Conservation (phyloP, 257 asterid species). For the Verbena officinalis region DNA sequence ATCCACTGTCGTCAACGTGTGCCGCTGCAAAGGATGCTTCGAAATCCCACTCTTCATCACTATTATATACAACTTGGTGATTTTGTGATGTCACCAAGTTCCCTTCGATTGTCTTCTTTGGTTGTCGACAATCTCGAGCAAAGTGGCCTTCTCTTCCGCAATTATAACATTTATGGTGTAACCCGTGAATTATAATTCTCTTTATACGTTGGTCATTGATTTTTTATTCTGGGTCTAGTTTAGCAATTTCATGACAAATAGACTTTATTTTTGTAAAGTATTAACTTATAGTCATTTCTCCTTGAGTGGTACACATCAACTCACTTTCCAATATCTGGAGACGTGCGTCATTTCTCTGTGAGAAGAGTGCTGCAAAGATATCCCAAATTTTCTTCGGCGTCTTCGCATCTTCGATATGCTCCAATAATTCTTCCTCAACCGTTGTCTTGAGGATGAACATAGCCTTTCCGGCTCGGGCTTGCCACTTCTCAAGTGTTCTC, state of each 20-base stretch:
- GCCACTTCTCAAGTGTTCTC: not conserved
- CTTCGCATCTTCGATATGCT: not conserved
- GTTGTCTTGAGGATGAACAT: not conserved
- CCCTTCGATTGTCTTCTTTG: too few relatives aligned
- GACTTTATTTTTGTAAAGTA: not conserved
- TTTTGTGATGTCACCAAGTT: too few relatives aligned
- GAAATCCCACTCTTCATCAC: not conserved
- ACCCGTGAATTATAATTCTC: not conserved
- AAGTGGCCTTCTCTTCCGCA: too few relatives aligned
- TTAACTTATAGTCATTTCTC: not conserved
- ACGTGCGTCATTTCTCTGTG: not conserved
- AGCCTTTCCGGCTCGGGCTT: too few relatives aligned
- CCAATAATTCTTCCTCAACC: not conserved
- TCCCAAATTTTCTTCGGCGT: not conserved
- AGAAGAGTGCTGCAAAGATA: not conserved
- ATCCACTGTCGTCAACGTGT: too few relatives aligned
- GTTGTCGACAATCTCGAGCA: too few relatives aligned
- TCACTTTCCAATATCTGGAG: too few relatives aligned
- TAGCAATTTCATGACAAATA: not conserved
- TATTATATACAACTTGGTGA: too few relatives aligned
- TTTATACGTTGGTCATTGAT: too few relatives aligned
- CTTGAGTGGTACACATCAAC: not conserved
- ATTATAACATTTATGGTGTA: not conserved
- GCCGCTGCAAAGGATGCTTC: too few relatives aligned
- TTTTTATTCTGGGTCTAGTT: not conserved